phyloP scores from a whole-genome alignment of 768 basidiomycete species.

The Phaffia australis region DNA sequence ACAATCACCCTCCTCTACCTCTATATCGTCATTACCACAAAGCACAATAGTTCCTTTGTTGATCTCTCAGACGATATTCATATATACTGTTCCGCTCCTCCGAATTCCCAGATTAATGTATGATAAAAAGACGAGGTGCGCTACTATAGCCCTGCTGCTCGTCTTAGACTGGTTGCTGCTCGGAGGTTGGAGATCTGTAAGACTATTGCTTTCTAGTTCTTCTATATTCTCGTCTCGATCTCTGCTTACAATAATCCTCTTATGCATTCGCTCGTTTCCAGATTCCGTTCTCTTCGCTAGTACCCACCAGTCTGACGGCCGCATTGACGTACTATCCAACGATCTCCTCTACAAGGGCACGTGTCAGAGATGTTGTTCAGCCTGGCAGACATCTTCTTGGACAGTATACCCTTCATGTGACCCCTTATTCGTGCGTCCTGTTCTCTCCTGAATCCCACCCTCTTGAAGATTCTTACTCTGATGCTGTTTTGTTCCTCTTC shows the following conservation, averaged over 20 bases:
- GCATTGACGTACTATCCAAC: slow-evolving; percentile 30
- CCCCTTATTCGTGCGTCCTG: slow-evolving; percentile 54
- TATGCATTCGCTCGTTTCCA: not conserved
- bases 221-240: slow-evolving; percentile 28
- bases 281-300: slow-evolving; percentile 20
- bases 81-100: slow-evolving; percentile 35
- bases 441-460: not conserved
- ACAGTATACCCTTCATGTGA: slow-evolving; percentile 82
- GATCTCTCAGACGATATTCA: slow-evolving; percentile 30
- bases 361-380: slow-evolving; percentile 34
- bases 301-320: slow-evolving; percentile 15
- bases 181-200: slow-evolving; percentile 26
- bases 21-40: slow-evolving; percentile 40
- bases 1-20: slow-evolving; percentile 5
- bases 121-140: slow-evolving; percentile 25
- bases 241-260: slow-evolving; percentile 36
- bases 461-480: not conserved
- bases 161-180: slow-evolving; percentile 36
- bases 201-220: not conserved
- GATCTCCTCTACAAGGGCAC: slow-evolving; percentile 32
- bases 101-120: slow-evolving; percentile 39
- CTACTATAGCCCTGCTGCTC: slow-evolving; percentile 28
- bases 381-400: slow-evolving; percentile 44
- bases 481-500: slow-evolving; percentile 5
- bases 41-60: slow-evolving; percentile 29